Percentiles rank a stretch among this genome's conserved stretches.
These are phyloP conservation scores for Triticum urartu DNA, from an alignment of 176 grass and related monocot species.

Conservation along the genomic window DNA sequence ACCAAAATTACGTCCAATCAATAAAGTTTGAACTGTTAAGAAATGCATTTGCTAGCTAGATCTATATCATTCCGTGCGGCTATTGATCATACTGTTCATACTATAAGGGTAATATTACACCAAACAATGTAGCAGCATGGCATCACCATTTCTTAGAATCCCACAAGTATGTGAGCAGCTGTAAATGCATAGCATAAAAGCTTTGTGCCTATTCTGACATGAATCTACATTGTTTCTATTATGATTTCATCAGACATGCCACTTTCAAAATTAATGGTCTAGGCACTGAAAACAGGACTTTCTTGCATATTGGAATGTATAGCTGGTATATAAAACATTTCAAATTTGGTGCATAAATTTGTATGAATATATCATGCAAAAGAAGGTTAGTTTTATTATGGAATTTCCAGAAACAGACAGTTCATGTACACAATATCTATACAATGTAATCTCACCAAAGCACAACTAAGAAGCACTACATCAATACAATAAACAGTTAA, in stretches of 20 bases:
- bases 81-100: not conserved
- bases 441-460: not conserved
- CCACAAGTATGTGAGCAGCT: not conserved
- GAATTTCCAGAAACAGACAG: not conserved
- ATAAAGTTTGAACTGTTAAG: not conserved
- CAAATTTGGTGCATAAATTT: not conserved
- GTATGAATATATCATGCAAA: not conserved
- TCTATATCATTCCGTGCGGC: not conserved
- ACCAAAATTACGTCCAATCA: not conserved
- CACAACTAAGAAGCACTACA: not conserved
- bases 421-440: not conserved
- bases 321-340: not conserved
- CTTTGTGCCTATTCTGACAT: not conserved
- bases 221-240: not conserved
- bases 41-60: not conserved
- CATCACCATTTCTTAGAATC: slow-evolving; percentile 14
- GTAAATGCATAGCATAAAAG: not conserved
- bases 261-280: not conserved
- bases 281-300: not conserved
- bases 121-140: not conserved
- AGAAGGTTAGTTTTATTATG: not conserved
- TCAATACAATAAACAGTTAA: not conserved
- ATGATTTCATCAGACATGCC: not conserved
- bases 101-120: slow-evolving; percentile 23
- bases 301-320: not conserved